Base-by-base conservation (phyloP, 176 grass and related monocot species). In the Metroxylon sagu region DNA sequence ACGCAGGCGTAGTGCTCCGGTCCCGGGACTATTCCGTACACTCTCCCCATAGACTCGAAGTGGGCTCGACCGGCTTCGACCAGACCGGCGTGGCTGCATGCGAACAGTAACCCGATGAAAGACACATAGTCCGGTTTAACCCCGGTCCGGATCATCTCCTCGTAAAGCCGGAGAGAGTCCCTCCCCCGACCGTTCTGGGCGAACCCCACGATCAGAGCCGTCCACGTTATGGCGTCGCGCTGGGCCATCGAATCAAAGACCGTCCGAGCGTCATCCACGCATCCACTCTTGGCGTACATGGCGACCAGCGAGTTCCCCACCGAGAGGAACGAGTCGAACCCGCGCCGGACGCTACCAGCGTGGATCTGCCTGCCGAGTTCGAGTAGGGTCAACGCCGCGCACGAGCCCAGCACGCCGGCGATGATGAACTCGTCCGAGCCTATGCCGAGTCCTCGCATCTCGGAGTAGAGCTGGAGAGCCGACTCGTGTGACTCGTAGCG, bases 1-100 rank as follows among this genome's bases (percentile, higher is more conserved):
- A 85, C 79, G 75, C 82, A 90, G 1, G 79, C 68, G 48, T 82
- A 77, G 79, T 90, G 87, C 26, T 90, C 87, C 4, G 87, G 52
- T 0, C 72, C 82, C 0, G 75, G 87, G 0, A 30, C 18, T 27
- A 90, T 26, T 4, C 64, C 26, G 6, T 90, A 67, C 43, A 70
- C 56, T 1, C 54, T 4, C 29, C 55, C 39, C 87, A 90, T 82
- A 50, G 75, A 82, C 3, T 28, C 4, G 63, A 90, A 85, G 64
- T 85, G 48, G 4, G 64, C 55, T 8, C 52, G 68, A 55, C 79
- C 79, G 25, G 29, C 58, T 8, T 79, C 82, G 43, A 76, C 67
- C 49, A 82, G 35, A 4, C 82, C 71, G 4, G 64, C 71, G 48
- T 89, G 86, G 71, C 86, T 89, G 64, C 82, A 89, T 3, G 82